phyloP scores from a whole-genome alignment of 148 eudicot species.

The Pharnaceum exiguum region DNA sequence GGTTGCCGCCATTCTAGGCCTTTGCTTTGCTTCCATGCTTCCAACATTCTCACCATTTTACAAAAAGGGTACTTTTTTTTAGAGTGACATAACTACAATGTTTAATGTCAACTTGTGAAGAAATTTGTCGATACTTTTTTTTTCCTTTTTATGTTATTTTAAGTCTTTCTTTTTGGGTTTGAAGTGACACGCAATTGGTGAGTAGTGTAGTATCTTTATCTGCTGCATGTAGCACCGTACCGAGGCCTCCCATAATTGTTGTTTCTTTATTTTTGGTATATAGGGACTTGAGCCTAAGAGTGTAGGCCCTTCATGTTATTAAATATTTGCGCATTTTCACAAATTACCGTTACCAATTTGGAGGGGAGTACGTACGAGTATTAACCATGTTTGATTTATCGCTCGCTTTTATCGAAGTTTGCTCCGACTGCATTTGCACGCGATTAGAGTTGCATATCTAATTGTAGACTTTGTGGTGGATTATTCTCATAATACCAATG shows the following conservation, averaged over 20 bases:
- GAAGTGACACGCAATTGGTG: slow-evolving; percentile 8
- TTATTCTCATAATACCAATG: too few relatives aligned
- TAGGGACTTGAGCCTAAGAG: slow-evolving; percentile 23
- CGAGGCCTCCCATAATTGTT: not conserved
- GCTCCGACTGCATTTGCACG: too few relatives aligned
- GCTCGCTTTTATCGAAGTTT: too few relatives aligned
- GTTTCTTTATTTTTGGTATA: not conserved
- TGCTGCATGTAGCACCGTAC: slow-evolving; percentile 25
- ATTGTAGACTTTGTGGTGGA: too few relatives aligned
- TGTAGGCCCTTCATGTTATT: not conserved
- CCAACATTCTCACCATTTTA: slow-evolving; percentile 69
- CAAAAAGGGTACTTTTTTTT: slow-evolving; percentile 9
- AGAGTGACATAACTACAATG: slow-evolving; percentile 12
- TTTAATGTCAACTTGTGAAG: slow-evolving; percentile 18
- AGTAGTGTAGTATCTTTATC: not conserved
- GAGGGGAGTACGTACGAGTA: too few relatives aligned
- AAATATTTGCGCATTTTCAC: not conserved
- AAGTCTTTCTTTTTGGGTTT: not conserved
- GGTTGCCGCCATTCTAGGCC: slow-evolving; percentile 51
- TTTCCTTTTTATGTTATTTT: not conserved
- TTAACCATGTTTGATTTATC: too few relatives aligned
- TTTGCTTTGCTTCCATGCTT: slow-evolving; percentile 60
- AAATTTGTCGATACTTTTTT: too few relatives aligned
- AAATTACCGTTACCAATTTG: too few relatives aligned
- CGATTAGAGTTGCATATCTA: too few relatives aligned